phyloP scores from a whole-genome alignment of 1,284 basidiomycete species.

The Austropuccinia psidii region DNA sequence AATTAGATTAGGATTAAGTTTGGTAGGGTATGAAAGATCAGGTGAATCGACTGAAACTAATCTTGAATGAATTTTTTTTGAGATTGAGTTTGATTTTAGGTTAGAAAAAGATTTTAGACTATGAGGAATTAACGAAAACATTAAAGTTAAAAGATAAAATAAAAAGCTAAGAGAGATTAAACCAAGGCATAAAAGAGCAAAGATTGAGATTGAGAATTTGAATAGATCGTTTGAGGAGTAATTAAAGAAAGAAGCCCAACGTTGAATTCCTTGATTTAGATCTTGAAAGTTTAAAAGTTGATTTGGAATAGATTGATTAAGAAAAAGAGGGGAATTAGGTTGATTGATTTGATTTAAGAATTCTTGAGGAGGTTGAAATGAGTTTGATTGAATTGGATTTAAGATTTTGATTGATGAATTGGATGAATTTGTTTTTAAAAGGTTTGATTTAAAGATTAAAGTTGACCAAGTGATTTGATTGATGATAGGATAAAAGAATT shows the following conservation, averaged over 20 bases:
- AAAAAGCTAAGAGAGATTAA: not conserved
- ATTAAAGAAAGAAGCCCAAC: slow-evolving; percentile 11
- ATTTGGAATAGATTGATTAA: slow-evolving; percentile 27
- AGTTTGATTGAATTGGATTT: not conserved
- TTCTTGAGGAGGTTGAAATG: slow-evolving; percentile 10
- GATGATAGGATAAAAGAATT: slow-evolving; percentile 33
- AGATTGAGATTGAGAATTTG: not conserved
- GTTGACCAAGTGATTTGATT: slow-evolving; percentile 19
- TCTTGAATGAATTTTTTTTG: not conserved
- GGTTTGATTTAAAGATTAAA: slow-evolving; percentile 12
- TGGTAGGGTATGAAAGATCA: not conserved
- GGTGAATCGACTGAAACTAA: not conserved
- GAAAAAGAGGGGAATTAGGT: not conserved
- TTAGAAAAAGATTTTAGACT: not conserved
- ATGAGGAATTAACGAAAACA: not conserved
- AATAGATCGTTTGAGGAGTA: slow-evolving; percentile 1
- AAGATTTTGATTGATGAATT: too few species aligned
- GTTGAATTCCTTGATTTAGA: slow-evolving; percentile 3
- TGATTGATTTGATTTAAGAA: slow-evolving; percentile 19
- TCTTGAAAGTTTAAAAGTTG: slow-evolving; percentile 13
- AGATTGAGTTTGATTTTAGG: too few species aligned
- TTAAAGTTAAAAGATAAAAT: not conserved
- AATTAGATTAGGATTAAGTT: not conserved
- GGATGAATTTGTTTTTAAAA: not conserved
- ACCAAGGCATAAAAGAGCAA: not conserved